phyloP scores from a whole-genome alignment of 257 asterid genomes.

The Solanum corneliomulleri region DNA sequence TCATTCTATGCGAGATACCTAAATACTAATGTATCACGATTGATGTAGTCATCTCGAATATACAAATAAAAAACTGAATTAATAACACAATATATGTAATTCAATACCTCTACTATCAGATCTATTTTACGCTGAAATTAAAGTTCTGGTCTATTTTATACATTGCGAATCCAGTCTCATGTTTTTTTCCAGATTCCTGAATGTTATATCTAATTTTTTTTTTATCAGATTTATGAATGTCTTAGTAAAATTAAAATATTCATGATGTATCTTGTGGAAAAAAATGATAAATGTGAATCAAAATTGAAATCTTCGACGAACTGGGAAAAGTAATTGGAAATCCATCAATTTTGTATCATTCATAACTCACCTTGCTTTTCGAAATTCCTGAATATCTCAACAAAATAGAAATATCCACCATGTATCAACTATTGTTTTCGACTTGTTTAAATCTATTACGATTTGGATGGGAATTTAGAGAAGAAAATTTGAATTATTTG shows the following conservation, averaged over 20 bases:
- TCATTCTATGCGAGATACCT: neutral
- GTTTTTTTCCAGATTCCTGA: too few relatives aligned
- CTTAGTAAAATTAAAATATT: too few relatives aligned
- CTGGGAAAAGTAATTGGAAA: neutral
- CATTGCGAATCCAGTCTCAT: neutral
- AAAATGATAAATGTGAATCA: neutral
- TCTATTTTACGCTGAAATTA: neutral
- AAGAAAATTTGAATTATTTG: neutral
- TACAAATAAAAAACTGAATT: too few relatives aligned
- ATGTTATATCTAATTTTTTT: neutral
- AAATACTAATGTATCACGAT: neutral
- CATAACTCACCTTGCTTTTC: neutral
- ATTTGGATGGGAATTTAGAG: neutral
- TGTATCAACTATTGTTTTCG: too few relatives aligned
- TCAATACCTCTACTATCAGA: neutral
- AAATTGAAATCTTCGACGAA: neutral
- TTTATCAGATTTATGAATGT: neutral
- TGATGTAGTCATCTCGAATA: neutral
- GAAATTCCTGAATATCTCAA: neutral
- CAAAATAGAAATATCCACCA: neutral
- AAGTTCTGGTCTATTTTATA: neutral
- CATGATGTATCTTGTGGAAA: neutral
- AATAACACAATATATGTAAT: too few relatives aligned
- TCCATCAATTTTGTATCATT: neutral
- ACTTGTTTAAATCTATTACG: neutral